These are phyloP conservation scores for Fusarium robinianum DNA, from an alignment of 2,329 filamentous ascomycete genomes.

Conservation along the genomic window DNA sequence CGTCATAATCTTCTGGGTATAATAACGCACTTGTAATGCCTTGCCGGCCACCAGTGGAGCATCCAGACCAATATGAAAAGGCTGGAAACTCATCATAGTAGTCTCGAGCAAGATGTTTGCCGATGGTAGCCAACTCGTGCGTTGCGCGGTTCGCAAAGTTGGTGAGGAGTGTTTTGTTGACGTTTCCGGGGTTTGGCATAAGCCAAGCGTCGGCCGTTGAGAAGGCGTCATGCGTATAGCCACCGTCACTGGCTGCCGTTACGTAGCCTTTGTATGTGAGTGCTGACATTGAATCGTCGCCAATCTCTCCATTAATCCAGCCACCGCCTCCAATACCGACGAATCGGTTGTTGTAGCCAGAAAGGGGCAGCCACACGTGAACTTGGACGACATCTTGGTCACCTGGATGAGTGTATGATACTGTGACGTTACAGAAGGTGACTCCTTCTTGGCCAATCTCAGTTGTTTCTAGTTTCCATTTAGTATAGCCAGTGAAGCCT, in stretches of 20 bases:
- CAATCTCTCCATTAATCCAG: not conserved
- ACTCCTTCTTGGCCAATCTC: too few species aligned
- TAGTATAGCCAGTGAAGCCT: too few species aligned
- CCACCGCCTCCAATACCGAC: conserved; percentile 9
- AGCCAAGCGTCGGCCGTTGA: not conserved
- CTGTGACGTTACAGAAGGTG: conserved; percentile 11
- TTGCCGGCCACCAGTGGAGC: conserved; percentile 10
- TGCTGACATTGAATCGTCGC: not conserved
- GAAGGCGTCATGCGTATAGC: not conserved
- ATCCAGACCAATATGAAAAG: conserved; percentile 11
- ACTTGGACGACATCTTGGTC: not conserved
- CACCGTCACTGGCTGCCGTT: not conserved
- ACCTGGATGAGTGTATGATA: not conserved
- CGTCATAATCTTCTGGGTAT: conserved; percentile 1
- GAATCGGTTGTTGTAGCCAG: conserved; percentile 5
- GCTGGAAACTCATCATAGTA: not conserved
- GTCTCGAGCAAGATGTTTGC: not conserved
- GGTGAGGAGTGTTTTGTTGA: not conserved
- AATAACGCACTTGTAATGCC: not conserved
- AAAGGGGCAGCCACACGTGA: conserved; percentile 1
- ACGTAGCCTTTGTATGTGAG: conserved; percentile 2
- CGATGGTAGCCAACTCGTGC: not conserved
- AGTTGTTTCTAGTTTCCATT: too few species aligned
- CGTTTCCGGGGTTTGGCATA: not conserved
- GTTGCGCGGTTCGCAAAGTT: conserved; percentile 2